Base-by-base conservation (phyloP, 192 early-diverging fungal genomes). In the Dissophora globulifera region DNA sequence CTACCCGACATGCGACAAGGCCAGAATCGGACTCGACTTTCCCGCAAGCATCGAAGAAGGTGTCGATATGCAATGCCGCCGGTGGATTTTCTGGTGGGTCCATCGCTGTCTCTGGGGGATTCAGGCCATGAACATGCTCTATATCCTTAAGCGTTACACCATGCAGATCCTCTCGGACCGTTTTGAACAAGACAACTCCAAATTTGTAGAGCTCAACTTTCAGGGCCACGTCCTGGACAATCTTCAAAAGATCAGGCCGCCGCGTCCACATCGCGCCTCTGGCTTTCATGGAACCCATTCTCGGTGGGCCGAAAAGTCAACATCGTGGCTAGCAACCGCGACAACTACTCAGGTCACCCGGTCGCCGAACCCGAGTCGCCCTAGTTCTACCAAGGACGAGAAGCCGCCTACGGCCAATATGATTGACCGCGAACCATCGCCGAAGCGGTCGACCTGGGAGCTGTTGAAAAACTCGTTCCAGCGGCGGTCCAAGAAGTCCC, bases 21-120 rank as follows among this genome's bases (percentile, higher is more conserved):
- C 62, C 49, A 52, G 54, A 29, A 54, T 10, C 35, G 30, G 22
- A 22, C 40, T 58, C 10, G 62, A 40, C 12, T 38, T 58, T 7
- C 26, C 30, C 0, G 50, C 35, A 11, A 47, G 7, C 5, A 46
- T 43, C 2, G 47, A 27, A 1, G 55, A 47, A 13, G 56, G 55
- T 17, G 62, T 74, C 2, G 70, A 74, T 17, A 51, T 50, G 56
- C 38, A 63, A 4, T 74, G 70, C 29, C 70, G 62, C 2, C 46
- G 50, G 29, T 74, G 70, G 70, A 30, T 74, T 7, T 74, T 74
- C 47, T 74, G 70, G 70, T 74, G 70, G 70, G 62, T 74, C 0
- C 30, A 58, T 1, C 61, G 70, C 15, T 65, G 55, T 42, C 54
- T 74, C 0, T 63, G 61, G 55, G 70, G 70, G 0, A 12, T 57